Conservation (phyloP, 108 stramenopile species). For the Craspedostauros australis region DNA sequence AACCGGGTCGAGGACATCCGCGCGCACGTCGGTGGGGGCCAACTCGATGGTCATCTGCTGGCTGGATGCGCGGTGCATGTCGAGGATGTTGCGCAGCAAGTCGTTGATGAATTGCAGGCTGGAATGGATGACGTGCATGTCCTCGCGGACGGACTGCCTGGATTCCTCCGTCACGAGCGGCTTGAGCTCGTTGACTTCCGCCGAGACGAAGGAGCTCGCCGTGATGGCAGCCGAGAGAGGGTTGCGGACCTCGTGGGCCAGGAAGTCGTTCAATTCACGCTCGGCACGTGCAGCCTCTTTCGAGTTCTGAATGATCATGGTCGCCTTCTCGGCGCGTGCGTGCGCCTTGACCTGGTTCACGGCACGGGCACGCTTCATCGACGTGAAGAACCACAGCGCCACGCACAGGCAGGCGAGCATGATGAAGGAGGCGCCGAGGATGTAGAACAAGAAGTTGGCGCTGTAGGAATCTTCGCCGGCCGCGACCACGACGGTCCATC, state of each 20-base stretch:
- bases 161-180: not conserved
- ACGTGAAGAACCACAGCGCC: too few species aligned
- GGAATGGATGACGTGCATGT: not conserved
- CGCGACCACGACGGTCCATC: too few species aligned
- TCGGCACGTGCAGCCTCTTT: too few species aligned
- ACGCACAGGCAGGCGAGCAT: too few species aligned
- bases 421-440: too few species aligned
- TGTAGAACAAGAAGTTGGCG: too few species aligned
- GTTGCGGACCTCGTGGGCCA: slow-evolving; percentile 27
- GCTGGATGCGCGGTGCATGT: slow-evolving; percentile 12
- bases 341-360: too few species aligned
- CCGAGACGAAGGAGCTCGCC: not conserved
- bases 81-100: slow-evolving; percentile 23
- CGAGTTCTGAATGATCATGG: too few species aligned
- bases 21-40: slow-evolving; percentile 8
- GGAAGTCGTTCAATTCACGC: slow-evolving; percentile 24
- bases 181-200: not conserved
- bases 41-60: slow-evolving; percentile 4
- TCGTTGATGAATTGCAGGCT: slow-evolving; percentile 23
- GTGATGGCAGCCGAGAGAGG: slow-evolving; percentile 14
- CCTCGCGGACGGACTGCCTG: not conserved
- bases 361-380: too few species aligned
- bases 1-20: slow-evolving; percentile 16
- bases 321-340: too few species aligned
- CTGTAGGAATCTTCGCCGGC: too few species aligned